Conservation (phyloP, 2,329 filamentous ascomycete genomes). For the Cladophialophora exuberans region DNA sequence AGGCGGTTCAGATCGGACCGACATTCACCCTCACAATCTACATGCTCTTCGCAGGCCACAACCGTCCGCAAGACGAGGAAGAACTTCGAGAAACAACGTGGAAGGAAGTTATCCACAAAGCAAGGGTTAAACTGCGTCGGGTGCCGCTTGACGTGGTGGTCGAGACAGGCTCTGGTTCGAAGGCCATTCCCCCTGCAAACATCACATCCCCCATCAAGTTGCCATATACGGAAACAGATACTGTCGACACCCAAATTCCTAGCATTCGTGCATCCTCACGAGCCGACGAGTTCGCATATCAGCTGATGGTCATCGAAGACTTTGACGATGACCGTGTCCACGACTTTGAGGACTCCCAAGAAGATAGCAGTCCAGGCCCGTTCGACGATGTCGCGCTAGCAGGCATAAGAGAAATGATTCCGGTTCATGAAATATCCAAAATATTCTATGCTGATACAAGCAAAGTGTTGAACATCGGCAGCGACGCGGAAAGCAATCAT, state of each 20-base stretch:
- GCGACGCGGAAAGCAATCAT: slow-evolving; percentile 68
- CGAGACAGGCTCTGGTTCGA: slow-evolving; percentile 32
- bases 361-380: slow-evolving; percentile 56
- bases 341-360: slow-evolving; percentile 60
- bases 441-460: slow-evolving; percentile 93
- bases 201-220: slow-evolving; percentile 13
- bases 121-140: slow-evolving; percentile 76
- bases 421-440: slow-evolving; percentile 78
- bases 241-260: neutral
- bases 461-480: slow-evolving; percentile 81
- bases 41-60: slow-evolving; percentile 88
- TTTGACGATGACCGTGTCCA: slow-evolving; percentile 72
- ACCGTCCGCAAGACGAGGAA: slow-evolving; percentile 60
- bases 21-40: slow-evolving; percentile 86
- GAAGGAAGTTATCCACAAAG: slow-evolving; percentile 97
- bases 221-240: neutral
- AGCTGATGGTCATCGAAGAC: slow-evolving; percentile 81
- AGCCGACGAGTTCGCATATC: slow-evolving; percentile 73
- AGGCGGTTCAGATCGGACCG: slow-evolving; percentile 80
- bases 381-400: slow-evolving; percentile 66
- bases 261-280: slow-evolving; percentile 47
- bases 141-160: slow-evolving; percentile 62
- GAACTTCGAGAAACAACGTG: slow-evolving; percentile 72
- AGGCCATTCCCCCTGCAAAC: slow-evolving; percentile 40
- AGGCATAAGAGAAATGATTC: slow-evolving; percentile 68